Evolutionary conservation across 805 yeast species (phyloP), one percentile per base, ranked within the genome.

Genomic region (Candida insectorum): DNA sequence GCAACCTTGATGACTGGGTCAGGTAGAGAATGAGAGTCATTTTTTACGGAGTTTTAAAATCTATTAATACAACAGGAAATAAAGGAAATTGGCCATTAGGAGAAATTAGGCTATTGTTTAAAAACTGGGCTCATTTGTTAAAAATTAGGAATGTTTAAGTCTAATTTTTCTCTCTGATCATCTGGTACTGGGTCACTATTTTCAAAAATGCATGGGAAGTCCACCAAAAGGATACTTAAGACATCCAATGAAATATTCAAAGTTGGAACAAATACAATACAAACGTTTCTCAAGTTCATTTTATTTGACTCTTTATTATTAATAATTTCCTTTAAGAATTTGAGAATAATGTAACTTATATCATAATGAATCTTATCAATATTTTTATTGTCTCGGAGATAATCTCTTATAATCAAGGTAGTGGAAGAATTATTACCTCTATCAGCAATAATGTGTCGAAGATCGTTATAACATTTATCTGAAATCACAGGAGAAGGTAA

Each of bases 261-360:
- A 0, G 95, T 85, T 3, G 94, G 93, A 4, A 86, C 83, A 51
- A 85, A 84, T 4, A 85, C 93, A 52, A 85, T 85, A 48, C 87
- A 79, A 33, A 75, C 62, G 49, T 93, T 91, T 44, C 84, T 69
- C 38, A 84, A 60, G 39, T 81, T 83, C 98, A 91, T 91, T 57
- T 87, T 80, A 61, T 89, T 91, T 38, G 64, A 58, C 10, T 73
- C 73, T 39, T 69, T 71, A 46, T 80, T 73, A 26, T 73, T 67
- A 30, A 81, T 70, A 28, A 89, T 85, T 37, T 77, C 73, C 16
- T 72, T 62, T 54, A 91, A 63, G 43, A 85, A 78, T 37, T 73
- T 75, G 53, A 86, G 78, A n/a, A 89, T 58, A 7, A 75, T 78
- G 43, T 62, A 74, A 49, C 87, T 65, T 14, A 83, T 63, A 41